phyloP scores from a whole-genome alignment of 495 filamentous ascomycete genomes.

The Usnea hakonensis region DNA sequence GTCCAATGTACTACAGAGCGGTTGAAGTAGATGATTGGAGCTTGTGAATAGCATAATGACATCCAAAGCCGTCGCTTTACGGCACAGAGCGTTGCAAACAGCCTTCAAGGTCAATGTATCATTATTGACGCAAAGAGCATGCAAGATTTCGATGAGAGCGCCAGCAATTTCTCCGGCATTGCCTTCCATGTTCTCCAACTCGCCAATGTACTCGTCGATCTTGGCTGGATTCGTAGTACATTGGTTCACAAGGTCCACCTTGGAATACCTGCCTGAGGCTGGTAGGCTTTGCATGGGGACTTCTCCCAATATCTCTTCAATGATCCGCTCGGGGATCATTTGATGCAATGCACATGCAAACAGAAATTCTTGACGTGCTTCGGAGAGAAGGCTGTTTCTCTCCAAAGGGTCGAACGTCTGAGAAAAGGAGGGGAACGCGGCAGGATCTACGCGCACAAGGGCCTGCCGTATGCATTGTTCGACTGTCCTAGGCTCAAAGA shows the following conservation, averaged over 20 bases:
- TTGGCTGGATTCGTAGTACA: conserved; percentile 64
- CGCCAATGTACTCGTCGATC: conserved; percentile 63
- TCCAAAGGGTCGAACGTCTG: conserved; percentile 72
- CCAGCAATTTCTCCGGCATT: conserved; percentile 85
- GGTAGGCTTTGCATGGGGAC: conserved; percentile 78
- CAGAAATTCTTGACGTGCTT: conserved; percentile 84
- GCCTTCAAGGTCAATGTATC: conserved; percentile 87
- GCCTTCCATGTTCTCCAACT: conserved; percentile 88
- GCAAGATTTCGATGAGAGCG: conserved; percentile 77
- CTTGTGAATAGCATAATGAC: conserved; percentile 80
- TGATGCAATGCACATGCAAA: conserved; percentile 84
- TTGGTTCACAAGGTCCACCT: conserved; percentile 66
- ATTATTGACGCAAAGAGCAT: conserved; percentile 66
- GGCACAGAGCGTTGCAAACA: conserved; percentile 71
- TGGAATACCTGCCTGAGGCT: conserved; percentile 62
- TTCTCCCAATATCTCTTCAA: conserved; percentile 75
- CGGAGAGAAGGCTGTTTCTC: conserved; percentile 64
- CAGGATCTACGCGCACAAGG: conserved; percentile 64
- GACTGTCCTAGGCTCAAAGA: conserved; percentile 58
- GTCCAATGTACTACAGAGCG: conserved; percentile 78
- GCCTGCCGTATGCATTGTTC: conserved; percentile 77
- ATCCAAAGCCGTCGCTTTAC: conserved; percentile 71
- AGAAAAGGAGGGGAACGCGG: conserved; percentile 72
- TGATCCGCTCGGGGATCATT: conserved; percentile 67
- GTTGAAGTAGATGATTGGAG: conserved; percentile 65